phyloP scores from a whole-genome alignment of 345 rosid genomes.

The Eutrema yunnanense region DNA sequence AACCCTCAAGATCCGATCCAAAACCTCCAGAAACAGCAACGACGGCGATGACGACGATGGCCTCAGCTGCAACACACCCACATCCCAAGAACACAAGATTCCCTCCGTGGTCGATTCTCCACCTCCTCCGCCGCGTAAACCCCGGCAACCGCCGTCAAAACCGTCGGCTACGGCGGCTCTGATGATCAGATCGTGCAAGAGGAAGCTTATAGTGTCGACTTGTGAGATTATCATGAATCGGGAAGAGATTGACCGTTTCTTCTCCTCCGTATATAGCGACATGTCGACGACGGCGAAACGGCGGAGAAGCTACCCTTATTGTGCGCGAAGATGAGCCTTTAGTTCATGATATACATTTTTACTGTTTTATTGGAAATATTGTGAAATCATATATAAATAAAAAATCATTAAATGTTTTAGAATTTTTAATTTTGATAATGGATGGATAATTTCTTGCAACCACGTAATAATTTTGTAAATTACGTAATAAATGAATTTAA shows the following conservation, averaged over 20 bases:
- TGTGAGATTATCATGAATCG: slow-evolving; percentile 29
- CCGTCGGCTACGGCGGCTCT: slow-evolving; percentile 23
- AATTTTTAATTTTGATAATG: neutral
- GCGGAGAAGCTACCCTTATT: slow-evolving; percentile 12
- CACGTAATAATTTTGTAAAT: slow-evolving; percentile 23
- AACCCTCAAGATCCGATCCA: slow-evolving; percentile 26
- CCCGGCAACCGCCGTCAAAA: slow-evolving; percentile 14
- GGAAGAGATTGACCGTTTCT: slow-evolving; percentile 30
- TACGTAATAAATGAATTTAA: slow-evolving; percentile 23
- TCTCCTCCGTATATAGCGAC: slow-evolving; percentile 22
- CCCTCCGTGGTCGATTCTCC: slow-evolving; percentile 22
- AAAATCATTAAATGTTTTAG: neutral
- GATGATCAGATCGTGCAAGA: slow-evolving; percentile 31
- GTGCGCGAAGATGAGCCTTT: slow-evolving; percentile 16
- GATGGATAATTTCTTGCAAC: slow-evolving; percentile 20
- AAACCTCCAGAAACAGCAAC: neutral
- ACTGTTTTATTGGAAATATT: slow-evolving; percentile 26
- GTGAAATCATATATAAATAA: neutral
- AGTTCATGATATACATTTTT: slow-evolving; percentile 12
- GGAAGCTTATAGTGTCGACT: slow-evolving; percentile 28
- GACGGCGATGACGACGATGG: neutral
- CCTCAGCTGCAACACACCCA: slow-evolving; percentile 24
- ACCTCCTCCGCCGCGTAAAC: slow-evolving; percentile 31
- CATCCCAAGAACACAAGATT: slow-evolving; percentile 31
- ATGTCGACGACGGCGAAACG: slow-evolving; percentile 14